These are phyloP conservation scores for Aethionema arabicum DNA, from an alignment of 345 rosid species.

Conservation along the genomic window DNA sequence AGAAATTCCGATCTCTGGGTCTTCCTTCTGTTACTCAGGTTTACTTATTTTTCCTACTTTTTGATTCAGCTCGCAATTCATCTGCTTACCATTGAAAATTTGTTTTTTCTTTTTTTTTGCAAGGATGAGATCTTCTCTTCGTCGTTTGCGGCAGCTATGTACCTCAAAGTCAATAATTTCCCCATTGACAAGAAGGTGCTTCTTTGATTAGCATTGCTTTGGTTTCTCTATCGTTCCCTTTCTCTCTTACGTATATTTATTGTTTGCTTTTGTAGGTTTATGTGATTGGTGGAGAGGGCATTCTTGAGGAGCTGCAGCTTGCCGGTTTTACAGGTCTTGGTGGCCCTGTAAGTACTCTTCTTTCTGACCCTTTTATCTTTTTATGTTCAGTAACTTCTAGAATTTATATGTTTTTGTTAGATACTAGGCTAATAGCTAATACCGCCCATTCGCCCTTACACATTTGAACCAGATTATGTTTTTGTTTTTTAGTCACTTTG, in stretches of 20 bases:
- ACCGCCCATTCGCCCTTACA: not conserved
- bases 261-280: slow-evolving; percentile 53
- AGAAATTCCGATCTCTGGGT: slow-evolving; percentile 72
- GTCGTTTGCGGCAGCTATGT: slow-evolving; percentile 91
- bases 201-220: slow-evolving; percentile 3
- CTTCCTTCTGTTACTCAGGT: slow-evolving; percentile 72
- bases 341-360: slow-evolving; percentile 65
- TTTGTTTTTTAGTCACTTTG: not conserved
- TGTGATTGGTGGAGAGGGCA: slow-evolving; percentile 84
- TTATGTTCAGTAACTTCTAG: not conserved
- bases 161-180: slow-evolving; percentile 70
- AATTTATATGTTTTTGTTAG: not conserved
- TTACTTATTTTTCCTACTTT: not conserved
- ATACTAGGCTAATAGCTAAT: not conserved
- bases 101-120: slow-evolving; percentile 9
- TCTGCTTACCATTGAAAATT: not conserved
- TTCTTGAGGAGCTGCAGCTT: slow-evolving; percentile 66
- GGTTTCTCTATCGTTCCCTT: not conserved
- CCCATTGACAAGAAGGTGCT: slow-evolving; percentile 73
- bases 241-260: not conserved
- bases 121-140: slow-evolving; percentile 95
- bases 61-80: not conserved
- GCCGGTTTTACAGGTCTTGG: slow-evolving; percentile 81
- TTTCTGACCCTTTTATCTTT: not conserved
- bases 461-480: slow-evolving; percentile 20